Base-by-base conservation (phyloP, 805 yeast species). In the Candida boleticola region DNA sequence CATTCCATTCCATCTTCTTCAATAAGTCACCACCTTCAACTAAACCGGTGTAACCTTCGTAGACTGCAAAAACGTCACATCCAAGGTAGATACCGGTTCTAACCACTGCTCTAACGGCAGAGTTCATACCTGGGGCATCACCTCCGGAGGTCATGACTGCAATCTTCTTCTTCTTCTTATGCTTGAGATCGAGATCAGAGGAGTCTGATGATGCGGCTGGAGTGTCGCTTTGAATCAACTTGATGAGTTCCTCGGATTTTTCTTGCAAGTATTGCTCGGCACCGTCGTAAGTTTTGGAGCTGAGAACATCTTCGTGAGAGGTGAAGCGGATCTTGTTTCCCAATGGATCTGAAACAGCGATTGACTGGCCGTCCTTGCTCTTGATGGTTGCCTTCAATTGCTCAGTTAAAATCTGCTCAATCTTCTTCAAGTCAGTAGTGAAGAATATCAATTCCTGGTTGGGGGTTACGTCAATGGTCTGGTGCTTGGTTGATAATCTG, bases 61-160 rank as follows among this genome's bases (percentile, higher is more conserved):
- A 79, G 32, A 83, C 73, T 0, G 82, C 89, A 58, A 68, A 83
- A 1, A 82, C 81, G 52, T 76, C 79, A 57, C 89, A 83, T 2
- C 82, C 85, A 41, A 68, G 70, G 61, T 66, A 74, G 45, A 83
- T 76, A n/a, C 83, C 80, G 0, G 88, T 75, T 44, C 90, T 65
- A 3, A 83, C 82, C 36, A 83, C 84, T 3, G 89, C 87, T 47
- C 89, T 66, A 19, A 83, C 89, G 27, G 80, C 82, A 3, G 89
- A 82, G 57, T 82, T 82, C 90, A 83, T 83, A 49, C 90, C 90
- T 6, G 85, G 90, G 22, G 89, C 83, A 56, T 83, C 90, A 52
- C 90, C 90, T 45, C 90, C 90, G 1, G 88, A 82, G 0, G 89
- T 83, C 88, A 83, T 83, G 13, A 83, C 85, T 1, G 83, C 90